phyloP scores from a whole-genome alignment of 2,329 filamentous ascomycete species.

The Eutypella sp. region DNA sequence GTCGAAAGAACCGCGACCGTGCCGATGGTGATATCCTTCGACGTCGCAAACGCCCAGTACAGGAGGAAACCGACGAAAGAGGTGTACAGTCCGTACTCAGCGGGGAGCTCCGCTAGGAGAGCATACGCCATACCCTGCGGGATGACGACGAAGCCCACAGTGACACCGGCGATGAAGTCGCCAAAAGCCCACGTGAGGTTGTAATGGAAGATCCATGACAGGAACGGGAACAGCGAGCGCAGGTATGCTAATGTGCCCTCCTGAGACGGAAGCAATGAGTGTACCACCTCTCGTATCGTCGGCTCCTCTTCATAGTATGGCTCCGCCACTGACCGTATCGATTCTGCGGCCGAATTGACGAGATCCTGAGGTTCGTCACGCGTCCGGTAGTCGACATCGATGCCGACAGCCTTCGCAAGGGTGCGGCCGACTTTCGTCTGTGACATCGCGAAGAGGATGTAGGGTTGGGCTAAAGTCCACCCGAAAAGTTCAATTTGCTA shows the following conservation, averaged over 20 bases:
- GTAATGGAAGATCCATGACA: constrained; percentile 80
- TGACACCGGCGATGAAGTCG: constrained; percentile 67
- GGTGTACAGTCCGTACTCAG: constrained; percentile 44
- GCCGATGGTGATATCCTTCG: constrained; percentile 71
- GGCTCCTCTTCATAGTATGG: constrained; percentile 80
- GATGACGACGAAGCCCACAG: constrained; percentile 50
- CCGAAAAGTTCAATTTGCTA: too few relatives aligned
- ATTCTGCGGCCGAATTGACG: constrained; percentile 21
- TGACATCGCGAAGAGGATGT: too few relatives aligned
- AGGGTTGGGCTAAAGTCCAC: too few relatives aligned
- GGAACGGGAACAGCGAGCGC: constrained; percentile 75
- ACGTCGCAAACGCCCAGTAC: constrained; percentile 35
- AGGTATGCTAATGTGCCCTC: constrained; percentile 55
- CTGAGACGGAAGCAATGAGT: constrained; percentile 54
- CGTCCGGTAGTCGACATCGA: constrained; percentile 25
- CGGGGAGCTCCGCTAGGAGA: constrained; percentile 40
- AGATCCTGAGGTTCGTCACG: constrained; percentile 20
- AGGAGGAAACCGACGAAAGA: constrained; percentile 33
- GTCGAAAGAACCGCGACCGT: constrained; percentile 52
- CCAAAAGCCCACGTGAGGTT: constrained; percentile 84
- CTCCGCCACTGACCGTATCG: constrained; percentile 43
- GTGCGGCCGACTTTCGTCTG: constrained; percentile 15
- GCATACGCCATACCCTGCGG: constrained; percentile 52
- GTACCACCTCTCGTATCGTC: constrained; percentile 66
- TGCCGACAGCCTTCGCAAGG: constrained; percentile 24